Percentiles rank a stretch among this genome's conserved stretches.
These are phyloP conservation scores for Neostapfia colusana DNA, from an alignment of 176 grass and related monocot genomes.

Conservation along the genomic window DNA sequence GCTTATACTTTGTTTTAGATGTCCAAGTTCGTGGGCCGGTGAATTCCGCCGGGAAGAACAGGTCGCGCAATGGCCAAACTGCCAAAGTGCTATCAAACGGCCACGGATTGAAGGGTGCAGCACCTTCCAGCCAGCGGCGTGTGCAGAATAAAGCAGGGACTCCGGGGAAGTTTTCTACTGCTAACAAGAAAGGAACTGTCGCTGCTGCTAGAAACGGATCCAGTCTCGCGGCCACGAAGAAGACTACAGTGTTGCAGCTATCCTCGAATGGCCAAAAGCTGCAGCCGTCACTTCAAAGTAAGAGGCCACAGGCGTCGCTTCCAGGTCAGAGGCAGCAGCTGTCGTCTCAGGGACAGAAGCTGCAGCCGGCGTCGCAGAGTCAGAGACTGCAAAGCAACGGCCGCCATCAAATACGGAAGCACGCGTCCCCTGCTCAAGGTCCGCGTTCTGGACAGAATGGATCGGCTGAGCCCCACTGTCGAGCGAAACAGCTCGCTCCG, in stretches of 20 bases:
- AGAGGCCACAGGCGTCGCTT: background rate
- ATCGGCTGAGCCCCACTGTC: background rate
- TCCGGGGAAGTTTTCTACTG: background rate
- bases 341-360: background rate
- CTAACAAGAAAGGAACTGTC: constrained; percentile 14
- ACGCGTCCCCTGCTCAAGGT: constrained; percentile 28
- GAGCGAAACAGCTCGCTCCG: constrained; percentile 30
- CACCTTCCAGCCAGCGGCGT: constrained; percentile 3
- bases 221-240: constrained; percentile 5
- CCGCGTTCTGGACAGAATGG: constrained; percentile 38
- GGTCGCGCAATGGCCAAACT: constrained; percentile 12
- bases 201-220: constrained; percentile 27
- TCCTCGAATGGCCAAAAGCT: constrained; percentile 20
- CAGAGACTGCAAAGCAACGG: constrained; percentile 3
- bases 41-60: constrained; percentile 20
- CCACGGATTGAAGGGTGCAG: constrained; percentile 27
- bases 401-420: background rate
- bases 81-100: constrained; percentile 18
- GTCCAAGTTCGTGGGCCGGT: constrained; percentile 24
- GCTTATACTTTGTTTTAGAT: background rate
- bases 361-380: background rate
- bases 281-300: constrained; percentile 15
- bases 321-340: background rate
- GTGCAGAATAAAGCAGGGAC: constrained; percentile 14
- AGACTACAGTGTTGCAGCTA: background rate